Conservation (phyloP, 495 filamentous ascomycete species). For the Podospora appendiculata region DNA sequence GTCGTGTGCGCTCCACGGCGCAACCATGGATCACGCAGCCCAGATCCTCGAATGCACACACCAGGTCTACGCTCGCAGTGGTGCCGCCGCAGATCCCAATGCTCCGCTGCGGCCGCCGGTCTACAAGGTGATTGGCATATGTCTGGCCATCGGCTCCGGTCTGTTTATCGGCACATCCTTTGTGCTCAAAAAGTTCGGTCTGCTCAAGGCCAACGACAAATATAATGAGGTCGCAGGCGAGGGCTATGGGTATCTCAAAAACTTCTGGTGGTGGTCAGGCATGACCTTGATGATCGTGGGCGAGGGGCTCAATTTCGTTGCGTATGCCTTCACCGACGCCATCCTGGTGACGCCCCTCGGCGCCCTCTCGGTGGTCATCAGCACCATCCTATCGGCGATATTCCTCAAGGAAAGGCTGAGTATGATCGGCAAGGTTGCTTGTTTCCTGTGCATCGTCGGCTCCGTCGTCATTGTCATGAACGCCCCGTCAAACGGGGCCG, state of each 20-base stretch:
- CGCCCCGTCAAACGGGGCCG: slow-evolving; percentile 78
- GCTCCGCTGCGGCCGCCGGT: slow-evolving; percentile 27
- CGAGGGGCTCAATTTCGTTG: slow-evolving; percentile 95
- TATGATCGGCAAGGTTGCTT: slow-evolving; percentile 92
- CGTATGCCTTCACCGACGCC: slow-evolving; percentile 95
- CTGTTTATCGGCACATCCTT: slow-evolving; percentile 94
- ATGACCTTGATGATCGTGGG: slow-evolving; percentile 98
- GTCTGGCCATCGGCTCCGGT: slow-evolving; percentile 79
- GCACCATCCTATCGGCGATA: slow-evolving; percentile 86
- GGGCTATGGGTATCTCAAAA: slow-evolving; percentile 97
- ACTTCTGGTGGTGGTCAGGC: slow-evolving; percentile 88
- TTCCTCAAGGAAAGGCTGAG: slow-evolving; percentile 94
- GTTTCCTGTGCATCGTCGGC: slow-evolving; percentile 90
- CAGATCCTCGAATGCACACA: slow-evolving; percentile 32
- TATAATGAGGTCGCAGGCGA: slow-evolving; percentile 95
- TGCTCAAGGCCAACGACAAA: slow-evolving; percentile 89
- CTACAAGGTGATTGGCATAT: slow-evolving; percentile 86
- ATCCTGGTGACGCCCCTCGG: slow-evolving; percentile 93
- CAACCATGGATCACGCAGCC: slow-evolving; percentile 33
- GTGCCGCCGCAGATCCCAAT: slow-evolving; percentile 13
- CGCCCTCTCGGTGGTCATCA: slow-evolving; percentile 91
- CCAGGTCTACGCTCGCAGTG: slow-evolving; percentile 33
- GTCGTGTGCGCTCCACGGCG: slow-evolving; percentile 11
- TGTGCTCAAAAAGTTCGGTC: slow-evolving; percentile 86
- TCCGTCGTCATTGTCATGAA: slow-evolving; percentile 92